A percentile compares a stretch with the other conserved stretches of the same genome.
Conservation (phyloP, 2,329 filamentous ascomycete genomes). For the Ustilaginoidea virens region DNA sequence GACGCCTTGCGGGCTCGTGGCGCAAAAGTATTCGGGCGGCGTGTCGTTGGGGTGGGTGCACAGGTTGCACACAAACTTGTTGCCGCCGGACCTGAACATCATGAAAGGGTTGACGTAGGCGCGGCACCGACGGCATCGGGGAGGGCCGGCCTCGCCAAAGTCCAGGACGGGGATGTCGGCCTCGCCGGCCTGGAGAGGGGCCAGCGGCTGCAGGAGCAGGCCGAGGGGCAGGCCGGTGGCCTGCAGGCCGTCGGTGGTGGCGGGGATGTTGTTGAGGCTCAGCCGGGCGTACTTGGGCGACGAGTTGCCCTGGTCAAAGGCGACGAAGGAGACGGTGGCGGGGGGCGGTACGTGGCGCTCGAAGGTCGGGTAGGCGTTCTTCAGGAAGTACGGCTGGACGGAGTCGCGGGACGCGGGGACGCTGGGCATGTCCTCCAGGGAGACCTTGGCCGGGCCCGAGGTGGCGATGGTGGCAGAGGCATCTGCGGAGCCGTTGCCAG, state of each 20-base stretch:
- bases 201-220: slow-evolving; percentile 76
- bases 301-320: slow-evolving; percentile 91
- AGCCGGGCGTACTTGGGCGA: slow-evolving; percentile 88
- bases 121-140: slow-evolving; percentile 80
- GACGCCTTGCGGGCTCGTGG: slow-evolving; percentile 72
- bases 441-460: slow-evolving; percentile 40
- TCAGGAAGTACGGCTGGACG: slow-evolving; percentile 70
- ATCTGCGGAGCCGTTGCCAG: slow-evolving; percentile 11
- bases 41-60: slow-evolving; percentile 97
- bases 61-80: slow-evolving; percentile 96
- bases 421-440: slow-evolving; percentile 85
- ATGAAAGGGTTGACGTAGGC: slow-evolving; percentile 99
- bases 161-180: slow-evolving; percentile 80
- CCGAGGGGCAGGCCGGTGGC: slow-evolving; percentile 77
- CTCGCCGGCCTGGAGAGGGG: slow-evolving; percentile 70
- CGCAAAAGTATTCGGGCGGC: slow-evolving; percentile 79
- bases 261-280: slow-evolving; percentile 85
- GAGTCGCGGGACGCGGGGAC: slow-evolving; percentile 73
- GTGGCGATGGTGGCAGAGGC: slow-evolving; percentile 18
- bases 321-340: slow-evolving; percentile 74
- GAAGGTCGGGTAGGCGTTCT: slow-evolving; percentile 86
- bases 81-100: slow-evolving; percentile 87
- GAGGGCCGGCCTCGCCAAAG: slow-evolving; percentile 82
- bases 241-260: slow-evolving; percentile 61
- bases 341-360: slow-evolving; percentile 87